A percentile compares a stretch with the other conserved stretches of the same genome.
phyloP scores from a whole-genome alignment of 2,329 filamentous ascomycete species.

The Pseudogymnoascus sp. region DNA sequence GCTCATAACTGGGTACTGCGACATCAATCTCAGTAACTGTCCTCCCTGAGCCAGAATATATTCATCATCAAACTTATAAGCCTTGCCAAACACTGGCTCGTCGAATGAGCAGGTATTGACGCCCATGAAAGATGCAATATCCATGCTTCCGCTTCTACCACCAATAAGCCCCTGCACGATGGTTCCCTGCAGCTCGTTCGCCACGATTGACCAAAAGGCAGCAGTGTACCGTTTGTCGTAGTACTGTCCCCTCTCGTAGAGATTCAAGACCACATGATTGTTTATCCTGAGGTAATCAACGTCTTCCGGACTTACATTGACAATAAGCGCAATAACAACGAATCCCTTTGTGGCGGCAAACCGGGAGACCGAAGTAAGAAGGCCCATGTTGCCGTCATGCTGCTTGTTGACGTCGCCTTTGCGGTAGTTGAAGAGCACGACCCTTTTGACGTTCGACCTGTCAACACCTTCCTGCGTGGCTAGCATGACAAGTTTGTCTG shows the following conservation, averaged over 20 bases:
- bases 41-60: not conserved
- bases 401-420: slow-evolving; percentile 3
- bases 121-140: slow-evolving; percentile 8
- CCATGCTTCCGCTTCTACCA: not conserved
- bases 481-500: not conserved
- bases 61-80: not conserved
- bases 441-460: not conserved
- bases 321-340: not conserved
- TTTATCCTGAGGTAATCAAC: not conserved
- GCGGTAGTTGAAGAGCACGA: slow-evolving; percentile 5
- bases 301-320: not conserved
- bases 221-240: slow-evolving; percentile 4
- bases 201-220: slow-evolving; percentile 5
- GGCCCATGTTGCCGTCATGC: not conserved
- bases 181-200: not conserved
- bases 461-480: not conserved
- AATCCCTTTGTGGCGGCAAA: not conserved
- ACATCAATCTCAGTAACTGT: not conserved
- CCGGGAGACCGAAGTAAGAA: not conserved
- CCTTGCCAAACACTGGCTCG: not conserved
- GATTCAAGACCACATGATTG: not conserved
- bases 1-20: not conserved
- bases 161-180: not conserved
- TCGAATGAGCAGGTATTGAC: slow-evolving; percentile 3
- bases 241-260: not conserved